Percentiles rank a stretch among this genome's conserved stretches.
These are phyloP conservation scores for Saccharomyces uvarum DNA, from an alignment of 1,139 yeast species.

Conservation along the genomic window DNA sequence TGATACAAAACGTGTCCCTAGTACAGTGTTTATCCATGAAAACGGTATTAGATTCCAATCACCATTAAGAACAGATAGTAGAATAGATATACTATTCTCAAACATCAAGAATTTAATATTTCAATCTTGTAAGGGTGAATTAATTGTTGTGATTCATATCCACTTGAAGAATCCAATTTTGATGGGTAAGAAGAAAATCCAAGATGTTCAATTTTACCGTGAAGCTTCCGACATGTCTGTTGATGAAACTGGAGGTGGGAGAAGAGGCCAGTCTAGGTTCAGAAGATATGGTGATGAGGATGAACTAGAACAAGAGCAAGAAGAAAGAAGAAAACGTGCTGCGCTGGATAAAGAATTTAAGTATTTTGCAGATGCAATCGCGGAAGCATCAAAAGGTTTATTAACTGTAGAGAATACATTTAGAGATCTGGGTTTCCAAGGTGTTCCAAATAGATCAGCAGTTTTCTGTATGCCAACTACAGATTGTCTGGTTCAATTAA, in stretches of 20 bases:
- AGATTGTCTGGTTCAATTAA: constrained; percentile 87
- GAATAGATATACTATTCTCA: constrained; percentile 79
- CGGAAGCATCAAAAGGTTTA: constrained; percentile 75
- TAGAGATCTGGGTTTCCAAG: constrained; percentile 92
- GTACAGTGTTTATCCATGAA: constrained; percentile 84
- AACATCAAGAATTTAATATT: constrained; percentile 89
- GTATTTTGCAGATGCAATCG: constrained; percentile 80
- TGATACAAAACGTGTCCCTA: constrained; percentile 90
- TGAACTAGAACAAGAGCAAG: constrained; percentile 97
- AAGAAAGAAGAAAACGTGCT: constrained; percentile 88
- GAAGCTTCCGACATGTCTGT: constrained; percentile 95
- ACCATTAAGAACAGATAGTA: constrained; percentile 71
- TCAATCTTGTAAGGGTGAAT: constrained; percentile 93
- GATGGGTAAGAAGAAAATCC: constrained; percentile 93
- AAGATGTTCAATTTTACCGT: constrained; percentile 90
- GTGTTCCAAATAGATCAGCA: constrained; percentile 93
- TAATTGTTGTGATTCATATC: constrained; percentile 86
- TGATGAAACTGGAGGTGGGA: constrained; percentile 94
- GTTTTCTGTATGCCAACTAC: constrained; percentile 96
- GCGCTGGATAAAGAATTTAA: constrained; percentile 88
- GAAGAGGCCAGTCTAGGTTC: constrained; percentile 45
- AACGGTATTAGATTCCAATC: constrained; percentile 94
- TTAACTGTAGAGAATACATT: constrained; percentile 90
- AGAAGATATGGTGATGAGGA: constrained; percentile 97
- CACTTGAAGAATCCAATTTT: constrained; percentile 88